phyloP scores from a whole-genome alignment of 2,329 filamentous ascomycete genomes.

The Botrytis tulipae region DNA sequence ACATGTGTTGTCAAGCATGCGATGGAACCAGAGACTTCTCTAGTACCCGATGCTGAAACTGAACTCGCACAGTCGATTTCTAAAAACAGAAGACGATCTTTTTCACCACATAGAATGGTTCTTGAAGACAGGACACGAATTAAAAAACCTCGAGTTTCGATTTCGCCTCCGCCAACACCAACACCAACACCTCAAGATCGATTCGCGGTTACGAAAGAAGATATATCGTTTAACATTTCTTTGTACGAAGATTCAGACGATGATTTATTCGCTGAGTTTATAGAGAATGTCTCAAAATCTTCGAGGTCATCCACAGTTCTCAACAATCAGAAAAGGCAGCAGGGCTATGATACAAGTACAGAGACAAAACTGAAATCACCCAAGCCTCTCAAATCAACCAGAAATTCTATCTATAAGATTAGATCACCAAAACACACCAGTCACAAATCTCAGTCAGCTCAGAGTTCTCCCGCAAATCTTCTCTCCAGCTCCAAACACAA shows the following conservation, averaged over 20 bases:
- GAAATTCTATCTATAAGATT: background rate
- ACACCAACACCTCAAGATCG: background rate
- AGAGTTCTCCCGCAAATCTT: too few species aligned
- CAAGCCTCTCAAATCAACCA: background rate
- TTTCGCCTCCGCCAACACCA: background rate
- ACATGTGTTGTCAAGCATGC: slow-evolving; percentile 10
- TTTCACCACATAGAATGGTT: background rate
- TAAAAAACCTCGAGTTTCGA: background rate
- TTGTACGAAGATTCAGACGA: background rate
- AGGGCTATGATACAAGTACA: background rate
- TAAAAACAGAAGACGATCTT: background rate
- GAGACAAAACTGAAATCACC: background rate
- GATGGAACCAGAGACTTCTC: background rate
- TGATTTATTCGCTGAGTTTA: background rate
- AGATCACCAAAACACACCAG: background rate
- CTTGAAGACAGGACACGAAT: background rate
- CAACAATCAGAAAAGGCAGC: background rate
- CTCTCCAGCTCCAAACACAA: background rate
- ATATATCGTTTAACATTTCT: background rate
- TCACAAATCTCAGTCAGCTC: background rate
- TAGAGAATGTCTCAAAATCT: background rate
- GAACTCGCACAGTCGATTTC: background rate
- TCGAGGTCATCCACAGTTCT: too few species aligned
- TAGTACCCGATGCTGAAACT: background rate
- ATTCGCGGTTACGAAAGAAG: background rate